phyloP scores from a whole-genome alignment of 768 basidiomycete species.

The Pisolithus orientalis region DNA sequence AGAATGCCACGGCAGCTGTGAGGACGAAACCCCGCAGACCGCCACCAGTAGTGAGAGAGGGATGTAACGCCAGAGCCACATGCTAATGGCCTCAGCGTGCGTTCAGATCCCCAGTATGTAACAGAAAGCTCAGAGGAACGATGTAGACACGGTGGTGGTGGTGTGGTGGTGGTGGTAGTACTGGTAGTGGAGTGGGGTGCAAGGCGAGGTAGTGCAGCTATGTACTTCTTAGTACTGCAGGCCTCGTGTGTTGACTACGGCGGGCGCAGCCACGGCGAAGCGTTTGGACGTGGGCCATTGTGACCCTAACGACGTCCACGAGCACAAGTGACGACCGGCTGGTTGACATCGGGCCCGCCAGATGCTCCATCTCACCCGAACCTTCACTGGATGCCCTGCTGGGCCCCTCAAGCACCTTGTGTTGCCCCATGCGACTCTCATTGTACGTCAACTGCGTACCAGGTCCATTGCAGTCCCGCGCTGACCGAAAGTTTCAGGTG shows the following conservation, averaged over 20 bases:
- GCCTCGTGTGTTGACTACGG: background rate
- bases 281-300: too few species aligned
- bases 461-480: background rate
- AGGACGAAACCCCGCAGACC: conserved; percentile 8
- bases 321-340: too few species aligned
- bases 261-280: background rate
- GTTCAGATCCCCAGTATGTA: too few species aligned
- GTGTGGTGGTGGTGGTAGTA: background rate
- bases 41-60: conserved; percentile 30
- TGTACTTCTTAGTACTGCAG: too few species aligned
- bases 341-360: background rate
- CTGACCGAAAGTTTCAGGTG: conserved; percentile 37
- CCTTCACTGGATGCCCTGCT: conserved; percentile 47
- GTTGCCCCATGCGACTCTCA: conserved; percentile 47
- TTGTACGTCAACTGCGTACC: conserved; percentile 40
- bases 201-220: too few species aligned
- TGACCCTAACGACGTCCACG: too few species aligned
- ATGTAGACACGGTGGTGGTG: background rate
- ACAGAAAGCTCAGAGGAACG: too few species aligned
- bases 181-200: too few species aligned
- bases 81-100: conserved; percentile 4
- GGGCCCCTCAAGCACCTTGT: conserved; percentile 51
- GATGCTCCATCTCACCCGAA: conserved; percentile 44
- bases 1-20: conserved; percentile 20
- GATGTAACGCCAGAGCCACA: conserved; percentile 30